phyloP scores from a whole-genome alignment of 768 basidiomycete species.

The Leucosporidium yakuticum region DNA sequence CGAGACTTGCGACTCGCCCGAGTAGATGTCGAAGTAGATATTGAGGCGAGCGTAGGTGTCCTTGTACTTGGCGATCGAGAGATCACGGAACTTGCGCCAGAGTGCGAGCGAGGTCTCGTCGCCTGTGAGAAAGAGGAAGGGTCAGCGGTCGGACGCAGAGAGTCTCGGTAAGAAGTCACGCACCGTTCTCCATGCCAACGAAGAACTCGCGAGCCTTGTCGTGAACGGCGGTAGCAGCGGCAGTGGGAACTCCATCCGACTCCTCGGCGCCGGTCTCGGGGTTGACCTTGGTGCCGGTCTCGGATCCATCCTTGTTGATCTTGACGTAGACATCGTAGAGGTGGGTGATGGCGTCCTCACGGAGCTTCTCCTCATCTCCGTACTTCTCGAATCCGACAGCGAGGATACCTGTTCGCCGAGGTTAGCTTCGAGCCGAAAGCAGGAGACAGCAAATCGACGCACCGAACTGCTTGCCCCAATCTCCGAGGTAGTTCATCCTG shows the following conservation, averaged over 20 bases:
- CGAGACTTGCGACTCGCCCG: conserved; percentile 59
- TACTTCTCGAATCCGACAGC: conserved; percentile 88
- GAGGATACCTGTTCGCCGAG: conserved; percentile 61
- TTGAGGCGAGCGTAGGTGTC: conserved; percentile 84
- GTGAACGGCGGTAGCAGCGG: conserved; percentile 24
- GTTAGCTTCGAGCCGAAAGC: background rate
- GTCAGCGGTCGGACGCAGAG: background rate
- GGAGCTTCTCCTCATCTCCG: conserved; percentile 70
- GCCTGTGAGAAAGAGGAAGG: conserved; percentile 41
- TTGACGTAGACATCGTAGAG: conserved; percentile 91
- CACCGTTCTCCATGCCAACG: conserved; percentile 64
- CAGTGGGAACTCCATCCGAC: conserved; percentile 4
- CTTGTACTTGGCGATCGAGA: conserved; percentile 82
- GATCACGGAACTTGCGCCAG: conserved; percentile 87
- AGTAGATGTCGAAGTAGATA: conserved; percentile 84
- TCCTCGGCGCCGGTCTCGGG: conserved; percentile 17
- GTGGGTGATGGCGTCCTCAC: conserved; percentile 87
- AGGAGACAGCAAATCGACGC: conserved; percentile 7
- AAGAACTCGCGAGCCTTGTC: conserved; percentile 71
- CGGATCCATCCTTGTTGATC: conserved; percentile 64
- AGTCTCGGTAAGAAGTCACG: background rate
- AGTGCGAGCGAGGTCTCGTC: conserved; percentile 74
- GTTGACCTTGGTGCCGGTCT: conserved; percentile 1
- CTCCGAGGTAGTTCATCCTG: conserved; percentile 89
- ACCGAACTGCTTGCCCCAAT: conserved; percentile 94